Percentiles rank a stretch among this genome's conserved stretches.
Conservation (phyloP, 1,284 basidiomycete genomes). For the Microstroma glucosiphilum region DNA sequence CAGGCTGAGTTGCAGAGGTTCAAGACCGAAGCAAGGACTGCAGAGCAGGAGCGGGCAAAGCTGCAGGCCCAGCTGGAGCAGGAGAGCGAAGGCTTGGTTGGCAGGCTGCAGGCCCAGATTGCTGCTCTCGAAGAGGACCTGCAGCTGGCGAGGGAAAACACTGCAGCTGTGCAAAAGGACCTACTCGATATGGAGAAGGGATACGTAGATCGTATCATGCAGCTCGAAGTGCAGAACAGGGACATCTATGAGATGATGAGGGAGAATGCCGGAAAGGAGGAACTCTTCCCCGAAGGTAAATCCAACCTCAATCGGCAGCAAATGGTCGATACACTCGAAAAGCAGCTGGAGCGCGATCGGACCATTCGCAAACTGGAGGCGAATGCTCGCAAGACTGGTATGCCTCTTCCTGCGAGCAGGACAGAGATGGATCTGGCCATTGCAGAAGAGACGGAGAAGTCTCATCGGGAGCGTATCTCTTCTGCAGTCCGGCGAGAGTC, state of each 20-base stretch:
- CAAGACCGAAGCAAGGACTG: conserved; percentile 56
- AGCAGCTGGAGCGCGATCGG: conserved; percentile 48
- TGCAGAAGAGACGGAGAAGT: not conserved
- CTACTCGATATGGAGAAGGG: conserved; percentile 71
- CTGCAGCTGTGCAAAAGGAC: conserved; percentile 55
- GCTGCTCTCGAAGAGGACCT: conserved; percentile 73
- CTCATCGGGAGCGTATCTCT: conserved; percentile 27
- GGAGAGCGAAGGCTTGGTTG: conserved; percentile 76
- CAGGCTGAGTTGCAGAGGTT: conserved; percentile 64
- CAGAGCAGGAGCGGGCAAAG: conserved; percentile 52
- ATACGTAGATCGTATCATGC: conserved; percentile 79
- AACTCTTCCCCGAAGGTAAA: conserved; percentile 59
- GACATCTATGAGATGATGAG: conserved; percentile 75
- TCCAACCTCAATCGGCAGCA: conserved; percentile 38
- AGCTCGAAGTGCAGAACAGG: conserved; percentile 84
- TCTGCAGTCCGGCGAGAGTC: conserved; percentile 29
- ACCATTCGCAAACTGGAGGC: conserved; percentile 51
- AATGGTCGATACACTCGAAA: conserved; percentile 59
- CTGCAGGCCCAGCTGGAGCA: conserved; percentile 74
- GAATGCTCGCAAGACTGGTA: conserved; percentile 33
- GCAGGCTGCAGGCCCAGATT: conserved; percentile 69
- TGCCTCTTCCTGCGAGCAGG: not conserved
- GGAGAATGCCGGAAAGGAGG: conserved; percentile 55
- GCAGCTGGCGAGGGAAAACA: conserved; percentile 68
- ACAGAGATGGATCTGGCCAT: not conserved